Evolutionary conservation across 495 filamentous ascomycete species (phyloP).

Genomic region (Penicillium antarcticum): DNA sequence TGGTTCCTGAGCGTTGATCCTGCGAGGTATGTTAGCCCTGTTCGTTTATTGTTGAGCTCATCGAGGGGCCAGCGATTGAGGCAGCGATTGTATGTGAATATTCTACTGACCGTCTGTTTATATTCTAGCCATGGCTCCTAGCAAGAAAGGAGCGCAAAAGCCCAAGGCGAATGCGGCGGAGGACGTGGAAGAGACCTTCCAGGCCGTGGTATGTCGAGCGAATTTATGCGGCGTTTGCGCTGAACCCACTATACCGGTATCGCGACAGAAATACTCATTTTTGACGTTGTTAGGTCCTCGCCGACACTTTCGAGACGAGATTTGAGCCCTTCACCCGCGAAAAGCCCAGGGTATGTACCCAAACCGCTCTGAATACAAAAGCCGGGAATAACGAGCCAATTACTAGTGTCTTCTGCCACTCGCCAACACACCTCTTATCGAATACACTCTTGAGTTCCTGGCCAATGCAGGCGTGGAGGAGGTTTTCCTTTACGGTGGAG

Average conservation of each 20-base stretch:
- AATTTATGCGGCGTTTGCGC: no score
- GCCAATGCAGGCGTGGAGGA: constrained; percentile 90
- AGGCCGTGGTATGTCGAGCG: constrained; percentile 70
- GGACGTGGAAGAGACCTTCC: constrained; percentile 77
- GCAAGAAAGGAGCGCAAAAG: constrained; percentile 65
- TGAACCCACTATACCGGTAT: no score
- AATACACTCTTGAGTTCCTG: constrained; percentile 96
- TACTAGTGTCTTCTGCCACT: constrained; percentile 86
- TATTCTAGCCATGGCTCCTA: constrained; percentile 36
- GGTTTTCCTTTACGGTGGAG: constrained; percentile 85
- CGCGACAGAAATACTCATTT: constrained; percentile 9
- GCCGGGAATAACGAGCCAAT: background rate
- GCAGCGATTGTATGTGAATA: no score
- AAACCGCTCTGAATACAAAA: background rate
- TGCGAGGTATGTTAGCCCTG: constrained; percentile 2
- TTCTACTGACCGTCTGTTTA: background rate
- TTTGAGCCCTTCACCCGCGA: constrained; percentile 89
- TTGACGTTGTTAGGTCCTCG: constrained; percentile 58
- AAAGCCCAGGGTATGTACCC: constrained; percentile 69
- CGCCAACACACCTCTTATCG: constrained; percentile 90
- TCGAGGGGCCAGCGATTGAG: constrained; percentile 1
- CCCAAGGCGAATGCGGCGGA: constrained; percentile 56
- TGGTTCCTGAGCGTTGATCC: background rate
- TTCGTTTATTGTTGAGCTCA: background rate
- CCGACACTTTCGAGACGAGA: constrained; percentile 89